Evolutionary conservation across 805 yeast species (phyloP), one percentile per base, ranked within the genome.

Genomic region (Priceomyces medius): DNA sequence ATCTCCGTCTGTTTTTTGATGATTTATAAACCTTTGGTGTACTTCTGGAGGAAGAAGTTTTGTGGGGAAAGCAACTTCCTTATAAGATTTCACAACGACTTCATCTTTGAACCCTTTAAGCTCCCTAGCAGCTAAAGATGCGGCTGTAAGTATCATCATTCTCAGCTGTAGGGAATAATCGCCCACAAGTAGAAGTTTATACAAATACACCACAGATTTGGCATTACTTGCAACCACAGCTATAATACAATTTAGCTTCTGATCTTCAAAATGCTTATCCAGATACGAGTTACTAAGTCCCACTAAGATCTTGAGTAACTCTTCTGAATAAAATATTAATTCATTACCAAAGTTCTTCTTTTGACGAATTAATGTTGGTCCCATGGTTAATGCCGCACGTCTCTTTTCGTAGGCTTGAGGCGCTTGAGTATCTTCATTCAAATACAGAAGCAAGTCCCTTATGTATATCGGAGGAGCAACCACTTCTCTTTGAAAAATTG

Each of bases 91-190:
- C 2, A 72, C 58, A n/a, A 71, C 71, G 0, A 51, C 46, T 0
- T 57, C 68, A 55, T 83, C 91, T 3, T 73, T 70, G 21, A 70
- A 58, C 0, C 89, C 91, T 33, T 84, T 67, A 7, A 89, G 66
- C 47, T 85, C 88, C 45, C 96, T 63, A 0, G 89, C 88, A 2
- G 86, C 77, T 18, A 89, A 63, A 0, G 90, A 83, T 9, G 88
- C 55, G 0, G 86, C 66, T 3, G 90, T 78, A 14, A 93, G 59
- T 7, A 90, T 68, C 20, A 77, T 64, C 63, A 90, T 70, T 36
- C 98, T 63, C 45, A 83, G 90, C 46, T 85, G 93, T 14, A 93
- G 58, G 0, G 96, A 88, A 46, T 84, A 79, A 54, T 91, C 99
- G 0, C 90, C 89, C 0, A 74, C 69, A 26, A 79, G 65, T 13